These are phyloP conservation scores for Sclerotinia trifoliorum DNA, from an alignment of 2,329 filamentous ascomycete species.

Conservation along the genomic window DNA sequence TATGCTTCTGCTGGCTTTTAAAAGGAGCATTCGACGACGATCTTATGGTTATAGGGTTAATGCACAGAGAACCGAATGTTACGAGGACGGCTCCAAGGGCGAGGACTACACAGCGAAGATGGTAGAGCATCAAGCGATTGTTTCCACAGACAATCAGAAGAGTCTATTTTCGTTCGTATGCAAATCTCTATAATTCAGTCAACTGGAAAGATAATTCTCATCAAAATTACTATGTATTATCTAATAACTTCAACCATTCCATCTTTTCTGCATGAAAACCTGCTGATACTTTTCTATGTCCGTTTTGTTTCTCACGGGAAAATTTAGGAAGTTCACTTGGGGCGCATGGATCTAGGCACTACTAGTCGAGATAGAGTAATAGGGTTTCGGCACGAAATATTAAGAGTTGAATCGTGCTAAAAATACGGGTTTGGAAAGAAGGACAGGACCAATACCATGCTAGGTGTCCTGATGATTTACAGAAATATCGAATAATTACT, in stretches of 20 bases:
- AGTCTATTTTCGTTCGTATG: neutral
- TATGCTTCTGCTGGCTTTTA: no score
- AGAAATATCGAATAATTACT: neutral
- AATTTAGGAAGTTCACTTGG: slow-evolving; percentile 27
- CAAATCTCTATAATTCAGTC: no score
- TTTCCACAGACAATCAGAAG: slow-evolving; percentile 20
- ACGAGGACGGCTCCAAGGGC: no score
- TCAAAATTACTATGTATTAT: slow-evolving; percentile 17
- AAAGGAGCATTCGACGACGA: no score
- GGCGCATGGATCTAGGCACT: slow-evolving; percentile 26
- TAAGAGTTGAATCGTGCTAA: neutral
- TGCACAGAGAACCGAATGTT: no score
- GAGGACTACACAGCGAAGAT: neutral
- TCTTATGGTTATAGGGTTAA: no score
- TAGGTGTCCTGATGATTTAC: neutral
- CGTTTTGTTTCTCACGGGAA: slow-evolving; percentile 25
- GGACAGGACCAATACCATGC: neutral
- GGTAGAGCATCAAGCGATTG: slow-evolving; percentile 22
- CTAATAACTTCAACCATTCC: neutral
- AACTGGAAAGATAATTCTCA: neutral
- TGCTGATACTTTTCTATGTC: slow-evolving; percentile 33
- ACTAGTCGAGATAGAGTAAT: neutral
- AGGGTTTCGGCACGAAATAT: no score
- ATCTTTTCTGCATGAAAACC: slow-evolving; percentile 27
- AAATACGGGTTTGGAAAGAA: neutral